Base-by-base conservation (phyloP, 2,329 filamentous ascomycete genomes). In the Diplocarpon mali region DNA sequence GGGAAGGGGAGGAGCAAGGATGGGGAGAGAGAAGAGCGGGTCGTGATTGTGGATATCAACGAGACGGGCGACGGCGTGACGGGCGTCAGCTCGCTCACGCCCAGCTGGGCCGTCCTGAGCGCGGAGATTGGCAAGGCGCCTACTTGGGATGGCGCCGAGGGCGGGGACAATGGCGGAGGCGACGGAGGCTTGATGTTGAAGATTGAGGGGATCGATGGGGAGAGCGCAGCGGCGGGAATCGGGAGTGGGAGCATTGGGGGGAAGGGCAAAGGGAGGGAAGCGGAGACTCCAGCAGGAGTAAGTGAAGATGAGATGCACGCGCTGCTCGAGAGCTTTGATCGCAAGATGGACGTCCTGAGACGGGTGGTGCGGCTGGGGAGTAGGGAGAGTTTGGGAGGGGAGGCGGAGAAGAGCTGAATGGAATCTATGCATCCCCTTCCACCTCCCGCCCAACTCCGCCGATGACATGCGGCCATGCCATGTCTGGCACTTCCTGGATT, bases 51-150 rank as follows among this genome's bases (percentile, higher is more conserved):
- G 7, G 75, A 82, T 54, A 63, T 82, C 14, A 63, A 65, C 12
- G 63, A 65, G 12, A 57, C 62, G 7, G 64, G 67, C 4, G 76
- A 73, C 62, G 63, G 65, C 20, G 75, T 96, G 1, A 68, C 75
- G 0, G 78, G 76, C 45, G 83, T 85, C 1, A 78, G 83, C 35
- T 88, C 82, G 50, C 67, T 95, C 11, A 83, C 78, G 8, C 67
- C 80, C 0, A 75, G 82, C 40, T 96, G 90, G 80, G 78, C 83
- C 56, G 70, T 82, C 12, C 65, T 77, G 29, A 64, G 66, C 13
- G 71, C 73, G 0, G 64, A 65, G 9, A 64, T 83, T 9, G 65
- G 67, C 7, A 67, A 69, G 9, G 80, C 81, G 13, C 81, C 81
- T 1, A 81, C 75, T 2, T 83, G 78, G 60, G 75, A 69, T 64